phyloP scores from a whole-genome alignment of 192 early-diverging fungal species.

The Umbelopsis sp. region DNA sequence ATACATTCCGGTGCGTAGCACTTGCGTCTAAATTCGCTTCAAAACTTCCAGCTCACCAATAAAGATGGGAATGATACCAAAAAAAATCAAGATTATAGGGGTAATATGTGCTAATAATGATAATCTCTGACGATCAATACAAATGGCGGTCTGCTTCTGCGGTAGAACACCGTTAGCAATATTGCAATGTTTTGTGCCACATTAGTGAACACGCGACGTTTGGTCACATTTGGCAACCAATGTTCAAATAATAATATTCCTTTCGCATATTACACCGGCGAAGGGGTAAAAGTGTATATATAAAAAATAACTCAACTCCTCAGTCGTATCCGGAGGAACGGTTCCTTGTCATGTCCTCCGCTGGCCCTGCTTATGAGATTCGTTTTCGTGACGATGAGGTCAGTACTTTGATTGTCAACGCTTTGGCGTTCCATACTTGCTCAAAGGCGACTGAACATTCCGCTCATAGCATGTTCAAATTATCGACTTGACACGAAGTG shows the following conservation, averaged over 20 bases:
- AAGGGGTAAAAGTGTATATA: not conserved
- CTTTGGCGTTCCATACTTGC: not conserved
- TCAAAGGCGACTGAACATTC: not conserved
- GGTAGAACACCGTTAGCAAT: not conserved
- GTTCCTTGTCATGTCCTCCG: slow-evolving; percentile 21
- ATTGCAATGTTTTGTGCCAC: slow-evolving; percentile 17
- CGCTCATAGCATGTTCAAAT: slow-evolving; percentile 9
- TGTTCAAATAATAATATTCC: not conserved
- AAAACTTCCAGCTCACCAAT: no score
- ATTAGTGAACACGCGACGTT: slow-evolving; percentile 17
- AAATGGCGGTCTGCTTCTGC: no score
- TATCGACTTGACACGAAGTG: slow-evolving; percentile 14
- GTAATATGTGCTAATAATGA: no score
- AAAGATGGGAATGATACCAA: no score
- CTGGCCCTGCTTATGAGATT: slow-evolving; percentile 19
- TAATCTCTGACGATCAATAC: no score
- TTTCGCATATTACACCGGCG: not conserved
- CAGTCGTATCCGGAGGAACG: slow-evolving; percentile 5
- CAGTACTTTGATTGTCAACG: not conserved
- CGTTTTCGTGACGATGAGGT: slow-evolving; percentile 21
- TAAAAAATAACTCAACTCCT: slow-evolving; percentile 10
- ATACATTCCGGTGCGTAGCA: no score
- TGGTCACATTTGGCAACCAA: slow-evolving; percentile 20
- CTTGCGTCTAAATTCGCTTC: no score
- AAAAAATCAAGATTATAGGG: no score